phyloP scores from a whole-genome alignment of 2,329 filamentous ascomycete species.

The Pseudopithomyces maydicus region DNA sequence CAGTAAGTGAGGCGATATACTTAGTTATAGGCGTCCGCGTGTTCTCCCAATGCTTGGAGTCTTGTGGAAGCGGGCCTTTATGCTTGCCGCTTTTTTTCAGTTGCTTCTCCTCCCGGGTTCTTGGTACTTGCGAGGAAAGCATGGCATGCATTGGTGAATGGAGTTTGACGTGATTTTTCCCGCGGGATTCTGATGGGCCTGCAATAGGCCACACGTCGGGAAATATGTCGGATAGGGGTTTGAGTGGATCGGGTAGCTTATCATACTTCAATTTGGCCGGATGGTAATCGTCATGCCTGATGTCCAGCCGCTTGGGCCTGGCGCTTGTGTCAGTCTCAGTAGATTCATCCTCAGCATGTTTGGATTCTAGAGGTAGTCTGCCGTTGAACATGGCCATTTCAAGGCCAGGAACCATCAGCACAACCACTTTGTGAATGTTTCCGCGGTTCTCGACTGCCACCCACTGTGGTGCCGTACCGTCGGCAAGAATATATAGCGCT shows the following conservation, averaged over 20 bases:
- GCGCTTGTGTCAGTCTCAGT: conserved; percentile 20
- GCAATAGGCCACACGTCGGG: conserved; percentile 86
- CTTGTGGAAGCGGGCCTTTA: conserved; percentile 62
- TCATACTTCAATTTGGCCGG: conserved; percentile 50
- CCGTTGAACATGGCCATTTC: conserved; percentile 88
- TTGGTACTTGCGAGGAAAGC: conserved; percentile 74
- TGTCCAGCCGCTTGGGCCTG: conserved; percentile 35
- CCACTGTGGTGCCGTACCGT: conserved; percentile 65
- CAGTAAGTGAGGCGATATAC: conserved; percentile 72
- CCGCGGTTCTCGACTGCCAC: conserved; percentile 62
- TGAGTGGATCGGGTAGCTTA: conserved; percentile 49
- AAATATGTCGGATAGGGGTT: conserved; percentile 81
- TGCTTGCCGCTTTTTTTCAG: conserved; percentile 50
- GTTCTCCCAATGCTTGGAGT: conserved; percentile 71
- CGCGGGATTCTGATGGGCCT: conserved; percentile 81
- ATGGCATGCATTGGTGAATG: conserved; percentile 88
- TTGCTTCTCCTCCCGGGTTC: conserved; percentile 69
- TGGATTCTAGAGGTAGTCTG: conserved; percentile 31
- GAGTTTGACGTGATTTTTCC: conserved; percentile 66
- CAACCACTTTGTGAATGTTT: conserved; percentile 74
- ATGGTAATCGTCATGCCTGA: conserved; percentile 57
- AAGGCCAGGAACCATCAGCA: conserved; percentile 89
- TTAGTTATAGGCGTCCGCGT: conserved; percentile 81
- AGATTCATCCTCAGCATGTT: conserved; percentile 10
- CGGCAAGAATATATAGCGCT: conserved; percentile 64